Base-by-base conservation (phyloP, 2,329 filamentous ascomycete genomes). In the Venturia oleaginea region DNA sequence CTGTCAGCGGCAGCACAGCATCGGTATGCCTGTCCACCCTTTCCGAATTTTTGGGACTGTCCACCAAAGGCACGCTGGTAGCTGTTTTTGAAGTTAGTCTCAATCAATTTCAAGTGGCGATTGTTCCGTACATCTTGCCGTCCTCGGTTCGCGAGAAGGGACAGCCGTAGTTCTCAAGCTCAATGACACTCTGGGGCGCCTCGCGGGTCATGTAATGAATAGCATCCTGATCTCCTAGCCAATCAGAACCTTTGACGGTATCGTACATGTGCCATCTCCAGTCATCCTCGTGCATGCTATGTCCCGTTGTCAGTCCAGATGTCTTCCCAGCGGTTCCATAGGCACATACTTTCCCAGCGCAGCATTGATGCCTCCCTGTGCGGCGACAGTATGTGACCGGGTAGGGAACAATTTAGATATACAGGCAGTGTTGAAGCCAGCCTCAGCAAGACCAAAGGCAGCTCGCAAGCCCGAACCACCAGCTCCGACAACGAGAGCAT, bases 211-310 rank as follows among this genome's bases (percentile, higher is more conserved):
- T 97, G 82, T 97, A 97, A 80, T 97, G 92, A 75, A 97, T 97
- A 69, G 92, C 92, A 76, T 97, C 92, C 79, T 97, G 92, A 78
- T 97, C 92, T 77, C 92, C 92, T 62, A 97, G 86, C 92, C 92
- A 97, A 82, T 97, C 92, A 69, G 91, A 96, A 69, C 92, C 92
- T 83, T 97, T 97, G 76, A 97, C 92, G 54, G 92, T 97, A 78
- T 97, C 92, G 83, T 97, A 97, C 92, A 97, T 97, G 81, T 97
- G 92, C 92, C 92, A 97, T 83, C 92, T 87, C 92, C 92, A 97
- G 81, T 97, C 92, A 74, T 97, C 92, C 82, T 93, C 86, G 83
- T 96, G 92, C 92, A 97, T 97, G 81, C 75, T 78, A 65, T 19
- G 63, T n/a, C 40, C 42, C 59, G 13, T 30, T 55, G 37, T 48